phyloP scores from a whole-genome alignment of 2,329 filamentous ascomycete genomes.

The Ophiocordyceps camponoti-leonardi region DNA sequence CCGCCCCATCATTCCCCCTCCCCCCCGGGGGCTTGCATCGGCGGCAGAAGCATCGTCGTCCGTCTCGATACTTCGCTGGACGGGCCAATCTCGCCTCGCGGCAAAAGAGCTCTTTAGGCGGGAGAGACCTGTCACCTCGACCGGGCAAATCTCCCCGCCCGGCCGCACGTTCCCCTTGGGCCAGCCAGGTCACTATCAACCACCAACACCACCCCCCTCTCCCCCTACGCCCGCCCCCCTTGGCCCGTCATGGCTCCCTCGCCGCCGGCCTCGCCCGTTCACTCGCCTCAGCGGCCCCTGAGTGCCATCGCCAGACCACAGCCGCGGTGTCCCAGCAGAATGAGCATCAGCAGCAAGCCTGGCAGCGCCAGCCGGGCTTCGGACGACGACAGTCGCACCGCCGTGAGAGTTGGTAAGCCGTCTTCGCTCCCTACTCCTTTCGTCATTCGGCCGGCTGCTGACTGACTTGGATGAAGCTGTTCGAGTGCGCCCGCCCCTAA shows the following conservation, averaged over 20 bases:
- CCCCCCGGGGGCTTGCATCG: background rate
- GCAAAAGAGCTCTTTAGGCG: too few species aligned
- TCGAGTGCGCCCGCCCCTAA: conserved; percentile 76
- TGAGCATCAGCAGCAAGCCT: conserved; percentile 70
- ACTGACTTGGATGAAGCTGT: conserved; percentile 47
- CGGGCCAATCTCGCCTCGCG: background rate
- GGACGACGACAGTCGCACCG: conserved; percentile 78
- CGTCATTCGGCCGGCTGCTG: background rate
- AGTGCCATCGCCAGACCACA: conserved; percentile 65
- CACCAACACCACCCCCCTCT: too few species aligned
- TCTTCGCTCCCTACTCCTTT: background rate
- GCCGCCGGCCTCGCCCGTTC: conserved; percentile 49
- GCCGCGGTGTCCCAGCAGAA: conserved; percentile 60
- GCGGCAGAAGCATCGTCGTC: background rate
- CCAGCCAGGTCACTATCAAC: background rate
- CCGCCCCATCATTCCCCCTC: background rate
- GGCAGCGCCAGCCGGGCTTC: conserved; percentile 65
- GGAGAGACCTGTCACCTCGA: background rate
- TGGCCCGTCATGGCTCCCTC: conserved; percentile 42
- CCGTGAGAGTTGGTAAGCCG: conserved; percentile 82
- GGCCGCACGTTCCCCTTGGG: background rate
- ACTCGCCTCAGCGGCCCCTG: conserved; percentile 49
- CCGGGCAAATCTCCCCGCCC: too few species aligned
- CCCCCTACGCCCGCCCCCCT: background rate
- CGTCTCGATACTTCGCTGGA: background rate